Evolutionary conservation across 192 early-diverging fungal genomes (phyloP).

Genomic region (Entophlyctis luteolus): DNA sequence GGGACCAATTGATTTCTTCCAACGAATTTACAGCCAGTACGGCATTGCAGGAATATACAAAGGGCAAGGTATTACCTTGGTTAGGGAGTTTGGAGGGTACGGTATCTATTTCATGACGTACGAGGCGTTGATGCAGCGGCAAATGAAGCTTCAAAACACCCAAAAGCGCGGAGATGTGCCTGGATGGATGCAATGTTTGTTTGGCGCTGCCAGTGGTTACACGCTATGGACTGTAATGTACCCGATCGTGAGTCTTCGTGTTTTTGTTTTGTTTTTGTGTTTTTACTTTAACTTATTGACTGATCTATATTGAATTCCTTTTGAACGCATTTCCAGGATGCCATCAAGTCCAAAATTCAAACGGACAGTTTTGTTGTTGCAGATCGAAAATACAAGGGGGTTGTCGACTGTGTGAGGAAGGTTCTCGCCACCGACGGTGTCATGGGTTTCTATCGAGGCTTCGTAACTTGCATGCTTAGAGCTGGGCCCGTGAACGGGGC

Average conservation of each 20-base stretch:
- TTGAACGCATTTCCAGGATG: conserved; percentile 48
- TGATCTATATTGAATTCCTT: not conserved
- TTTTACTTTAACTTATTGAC: not conserved
- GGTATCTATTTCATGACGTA: conserved; percentile 92
- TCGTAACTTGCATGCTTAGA: conserved; percentile 75
- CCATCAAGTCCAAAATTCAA: conserved; percentile 92
- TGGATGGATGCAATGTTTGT: conserved; percentile 70
- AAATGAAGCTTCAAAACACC: conserved; percentile 53
- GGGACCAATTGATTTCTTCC: conserved; percentile 80
- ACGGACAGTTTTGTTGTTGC: conserved; percentile 74
- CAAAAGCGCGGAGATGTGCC: conserved; percentile 69
- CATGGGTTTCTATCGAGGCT: conserved; percentile 78
- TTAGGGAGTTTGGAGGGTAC: conserved; percentile 89
- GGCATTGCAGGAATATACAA: conserved; percentile 84
- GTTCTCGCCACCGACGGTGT: conserved; percentile 74
- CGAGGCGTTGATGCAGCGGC: conserved; percentile 79
- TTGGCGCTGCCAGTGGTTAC: conserved; percentile 81
- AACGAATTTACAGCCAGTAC: conserved; percentile 70
- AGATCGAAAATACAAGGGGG: conserved; percentile 66
- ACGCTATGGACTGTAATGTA: conserved; percentile 81
- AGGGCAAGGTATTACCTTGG: conserved; percentile 80
- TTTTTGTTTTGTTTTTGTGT: not conserved
- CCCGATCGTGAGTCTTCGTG: conserved; percentile 58
- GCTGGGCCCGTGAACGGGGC: conserved; percentile 92
- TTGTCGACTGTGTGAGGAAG: conserved; percentile 77